phyloP scores from a whole-genome alignment of 1,284 basidiomycete genomes.

The Tilletiopsis washingtonensis region DNA sequence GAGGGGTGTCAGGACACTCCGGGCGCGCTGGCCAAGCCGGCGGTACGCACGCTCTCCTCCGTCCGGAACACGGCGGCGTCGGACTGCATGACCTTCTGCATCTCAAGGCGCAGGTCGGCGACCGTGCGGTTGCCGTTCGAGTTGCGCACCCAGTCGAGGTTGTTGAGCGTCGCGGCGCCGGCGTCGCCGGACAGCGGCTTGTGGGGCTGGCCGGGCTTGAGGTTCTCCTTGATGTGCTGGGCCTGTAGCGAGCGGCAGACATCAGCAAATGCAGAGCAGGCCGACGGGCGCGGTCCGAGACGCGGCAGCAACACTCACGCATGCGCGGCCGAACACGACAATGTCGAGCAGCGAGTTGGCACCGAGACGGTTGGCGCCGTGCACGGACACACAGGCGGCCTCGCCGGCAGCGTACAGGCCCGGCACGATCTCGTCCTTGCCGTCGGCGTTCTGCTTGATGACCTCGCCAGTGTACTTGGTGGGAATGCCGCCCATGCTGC shows the following conservation, averaged over 20 bases:
- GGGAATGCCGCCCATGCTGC: conserved; percentile 88
- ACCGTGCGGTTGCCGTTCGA: conserved; percentile 71
- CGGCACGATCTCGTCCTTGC: conserved; percentile 89
- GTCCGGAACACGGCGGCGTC: conserved; percentile 60
- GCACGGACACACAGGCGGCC: conserved; percentile 96
- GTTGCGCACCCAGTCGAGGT: conserved; percentile 79
- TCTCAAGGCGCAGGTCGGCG: conserved; percentile 80
- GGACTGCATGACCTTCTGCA: conserved; percentile 97
- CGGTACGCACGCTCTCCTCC: conserved; percentile 70
- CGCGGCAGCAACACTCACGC: too few relatives aligned
- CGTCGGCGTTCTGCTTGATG: conserved; percentile 56
- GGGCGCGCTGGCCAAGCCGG: too few relatives aligned
- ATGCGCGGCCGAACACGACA: conserved; percentile 97
- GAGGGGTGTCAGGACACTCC: too few relatives aligned
- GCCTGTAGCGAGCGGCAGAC: too few relatives aligned
- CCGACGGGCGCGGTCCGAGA: too few relatives aligned
- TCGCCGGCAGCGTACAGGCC: conserved; percentile 98
- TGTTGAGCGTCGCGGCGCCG: conserved; percentile 76
- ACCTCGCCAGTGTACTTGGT: conserved; percentile 98
- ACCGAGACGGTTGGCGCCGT: conserved; percentile 98
- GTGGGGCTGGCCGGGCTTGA: conserved; percentile 83
- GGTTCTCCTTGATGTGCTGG: conserved; percentile 89
- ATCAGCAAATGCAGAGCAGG: too few relatives aligned
- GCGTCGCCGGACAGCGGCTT: conserved; percentile 79
- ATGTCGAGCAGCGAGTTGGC: conserved; percentile 98